Conservation (phyloP, 1,284 basidiomycete species). For the Fomitopsis schrenkii region DNA sequence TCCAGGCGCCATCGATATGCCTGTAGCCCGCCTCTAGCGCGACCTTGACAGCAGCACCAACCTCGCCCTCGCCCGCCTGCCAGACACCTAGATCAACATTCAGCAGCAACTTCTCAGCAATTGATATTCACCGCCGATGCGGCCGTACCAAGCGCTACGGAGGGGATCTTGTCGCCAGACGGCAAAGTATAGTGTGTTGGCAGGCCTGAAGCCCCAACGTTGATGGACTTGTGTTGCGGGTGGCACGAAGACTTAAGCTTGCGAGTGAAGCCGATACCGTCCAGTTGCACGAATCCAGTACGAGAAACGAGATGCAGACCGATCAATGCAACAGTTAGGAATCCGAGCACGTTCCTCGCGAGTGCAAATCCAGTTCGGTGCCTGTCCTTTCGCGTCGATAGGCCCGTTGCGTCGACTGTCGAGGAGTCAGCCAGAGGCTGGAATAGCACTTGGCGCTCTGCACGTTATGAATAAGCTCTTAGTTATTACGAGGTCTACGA, state of each 20-base stretch:
- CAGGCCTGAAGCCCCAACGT: constrained; percentile 17
- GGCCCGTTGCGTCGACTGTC: neutral
- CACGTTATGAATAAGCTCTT: neutral
- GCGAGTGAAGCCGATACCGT: neutral
- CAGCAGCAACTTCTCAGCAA: neutral
- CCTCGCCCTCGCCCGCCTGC: constrained; percentile 51
- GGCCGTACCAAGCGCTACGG: constrained; percentile 50
- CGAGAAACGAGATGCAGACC: neutral
- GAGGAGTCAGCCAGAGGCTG: neutral
- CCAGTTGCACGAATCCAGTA: neutral
- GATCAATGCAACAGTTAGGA: neutral
- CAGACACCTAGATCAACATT: constrained; percentile 46
- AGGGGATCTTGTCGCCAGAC: constrained; percentile 59
- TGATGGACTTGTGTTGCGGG: neutral
- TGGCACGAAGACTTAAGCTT: neutral
- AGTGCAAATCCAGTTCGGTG: neutral
- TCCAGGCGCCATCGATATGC: constrained; percentile 76
- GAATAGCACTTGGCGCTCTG: neutral
- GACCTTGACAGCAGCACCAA: constrained; percentile 56
- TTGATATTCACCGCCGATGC: constrained; percentile 15
- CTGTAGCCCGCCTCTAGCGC: constrained; percentile 60
- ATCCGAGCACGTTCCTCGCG: neutral
- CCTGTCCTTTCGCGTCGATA: no score
- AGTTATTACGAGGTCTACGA: neutral
- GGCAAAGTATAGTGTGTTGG: constrained; percentile 50